Percentiles rank a stretch among this genome's conserved stretches.
Conservation (phyloP, 768 basidiomycete species). For the Mycena latifolia region DNA sequence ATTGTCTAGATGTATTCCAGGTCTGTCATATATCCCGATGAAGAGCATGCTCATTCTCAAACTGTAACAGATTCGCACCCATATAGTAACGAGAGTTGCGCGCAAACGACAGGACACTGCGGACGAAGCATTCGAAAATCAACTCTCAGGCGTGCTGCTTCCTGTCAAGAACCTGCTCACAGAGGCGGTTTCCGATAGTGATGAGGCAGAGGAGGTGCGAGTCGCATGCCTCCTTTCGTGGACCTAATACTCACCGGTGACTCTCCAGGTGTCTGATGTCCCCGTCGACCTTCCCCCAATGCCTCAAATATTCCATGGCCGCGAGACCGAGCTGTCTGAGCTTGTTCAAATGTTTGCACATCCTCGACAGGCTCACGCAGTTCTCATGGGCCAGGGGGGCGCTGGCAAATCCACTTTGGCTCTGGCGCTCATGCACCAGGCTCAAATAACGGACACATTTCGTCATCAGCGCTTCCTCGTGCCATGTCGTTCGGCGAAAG, state of each 20-base stretch:
- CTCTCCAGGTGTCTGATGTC: slow-evolving; percentile 2
- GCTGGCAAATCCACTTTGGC: slow-evolving; percentile 30
- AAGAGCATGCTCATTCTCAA: neutral
- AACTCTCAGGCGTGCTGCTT: slow-evolving; percentile 14
- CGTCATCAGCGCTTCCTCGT: slow-evolving; percentile 22
- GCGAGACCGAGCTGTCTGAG: slow-evolving; percentile 29
- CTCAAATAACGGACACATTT: slow-evolving; percentile 17
- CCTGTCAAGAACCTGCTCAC: slow-evolving; percentile 25
- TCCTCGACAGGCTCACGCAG: slow-evolving; percentile 21
- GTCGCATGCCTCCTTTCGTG: neutral
- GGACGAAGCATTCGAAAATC: slow-evolving; percentile 23
- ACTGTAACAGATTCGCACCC: slow-evolving; percentile 22
- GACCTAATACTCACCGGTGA: neutral
- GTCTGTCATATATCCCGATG: slow-evolving; percentile 1
- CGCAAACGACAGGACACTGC: slow-evolving; percentile 26
- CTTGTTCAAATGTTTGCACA: slow-evolving; percentile 30
- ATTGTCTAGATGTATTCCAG: slow-evolving; percentile 35
- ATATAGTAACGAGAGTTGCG: slow-evolving; percentile 25
- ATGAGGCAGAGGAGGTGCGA: neutral
- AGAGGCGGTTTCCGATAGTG: neutral
- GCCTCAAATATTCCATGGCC: slow-evolving; percentile 35
- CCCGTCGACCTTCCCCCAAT: slow-evolving; percentile 27
- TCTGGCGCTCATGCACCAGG: slow-evolving; percentile 17
- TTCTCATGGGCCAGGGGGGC: slow-evolving; percentile 30
- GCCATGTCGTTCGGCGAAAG: slow-evolving; percentile 16